A percentile compares a stretch with the other conserved stretches of the same genome.
Conservation (phyloP, 768 basidiomycete genomes). For the Rhodotorula babjevae region DNA sequence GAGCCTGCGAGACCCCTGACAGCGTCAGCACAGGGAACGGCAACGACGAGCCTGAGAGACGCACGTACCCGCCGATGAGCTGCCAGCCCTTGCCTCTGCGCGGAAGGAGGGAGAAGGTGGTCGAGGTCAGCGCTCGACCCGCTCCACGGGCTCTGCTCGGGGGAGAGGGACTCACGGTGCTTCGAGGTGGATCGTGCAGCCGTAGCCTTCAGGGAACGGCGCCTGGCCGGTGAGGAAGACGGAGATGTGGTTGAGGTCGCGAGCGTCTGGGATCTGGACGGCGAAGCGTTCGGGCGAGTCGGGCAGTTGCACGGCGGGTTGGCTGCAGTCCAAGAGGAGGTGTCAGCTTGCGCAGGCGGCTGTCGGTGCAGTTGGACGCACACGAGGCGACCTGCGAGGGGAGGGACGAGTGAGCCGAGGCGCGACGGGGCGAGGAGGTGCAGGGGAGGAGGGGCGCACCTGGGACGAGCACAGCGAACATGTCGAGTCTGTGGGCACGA, state of each 20-base stretch:
- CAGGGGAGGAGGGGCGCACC: background rate
- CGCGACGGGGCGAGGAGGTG: background rate
- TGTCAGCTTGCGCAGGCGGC: background rate
- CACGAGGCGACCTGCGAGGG: conserved; percentile 23
- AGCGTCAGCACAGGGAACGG: no score
- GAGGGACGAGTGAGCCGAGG: background rate
- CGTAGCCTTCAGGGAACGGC: conserved; percentile 32
- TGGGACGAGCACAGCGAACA: conserved; percentile 8
- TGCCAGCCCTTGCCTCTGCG: conserved; percentile 82
- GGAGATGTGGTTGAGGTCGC: conserved; percentile 74
- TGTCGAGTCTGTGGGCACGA: background rate
- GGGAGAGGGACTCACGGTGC: conserved; percentile 11
- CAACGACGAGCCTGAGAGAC: conserved; percentile 59
- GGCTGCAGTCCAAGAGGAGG: background rate
- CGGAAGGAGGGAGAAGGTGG: background rate
- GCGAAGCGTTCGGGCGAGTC: conserved; percentile 55
- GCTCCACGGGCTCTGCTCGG: no score
- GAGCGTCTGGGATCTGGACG: conserved; percentile 67
- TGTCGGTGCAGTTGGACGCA: background rate
- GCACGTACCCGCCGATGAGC: conserved; percentile 69
- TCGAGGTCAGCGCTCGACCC: background rate
- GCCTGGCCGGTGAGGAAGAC: conserved; percentile 72
- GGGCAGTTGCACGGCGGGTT: conserved; percentile 17
- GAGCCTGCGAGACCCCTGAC: conserved; percentile 59
- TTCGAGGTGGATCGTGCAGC: conserved; percentile 30